Evolutionary conservation across 352 stramenopile genomes (phyloP).

Genomic region (Globisporangium barbulae): DNA sequence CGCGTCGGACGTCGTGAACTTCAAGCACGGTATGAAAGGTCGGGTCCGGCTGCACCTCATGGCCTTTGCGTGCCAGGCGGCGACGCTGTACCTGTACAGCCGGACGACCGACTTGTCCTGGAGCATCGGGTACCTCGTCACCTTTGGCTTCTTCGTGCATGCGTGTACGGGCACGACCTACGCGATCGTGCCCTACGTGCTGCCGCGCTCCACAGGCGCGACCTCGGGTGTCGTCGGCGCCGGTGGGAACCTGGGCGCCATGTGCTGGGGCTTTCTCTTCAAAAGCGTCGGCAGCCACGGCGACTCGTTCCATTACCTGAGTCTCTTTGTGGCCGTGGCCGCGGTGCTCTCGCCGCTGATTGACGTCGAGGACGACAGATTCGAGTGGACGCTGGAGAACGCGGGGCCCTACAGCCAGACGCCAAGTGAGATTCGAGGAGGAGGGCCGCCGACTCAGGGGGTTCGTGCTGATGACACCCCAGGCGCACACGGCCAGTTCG

Average conservation of each 20-base stretch:
- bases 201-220: constrained; percentile 34
- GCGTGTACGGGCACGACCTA: constrained; percentile 52
- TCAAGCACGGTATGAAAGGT: constrained; percentile 81
- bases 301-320: constrained; percentile 30
- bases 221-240: constrained; percentile 35
- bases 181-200: constrained; percentile 58
- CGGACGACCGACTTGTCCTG: constrained; percentile 31
- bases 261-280: constrained; percentile 44
- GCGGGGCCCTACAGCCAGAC: constrained; percentile 1
- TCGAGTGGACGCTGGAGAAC: constrained; percentile 1
- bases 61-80: constrained; percentile 68
- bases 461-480: background rate
- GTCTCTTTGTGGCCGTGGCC: constrained; percentile 21
- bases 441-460: background rate
- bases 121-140: constrained; percentile 71
- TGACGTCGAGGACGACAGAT: constrained; percentile 1
- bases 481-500: background rate
- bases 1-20: constrained; percentile 75
- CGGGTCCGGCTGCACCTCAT: constrained; percentile 76
- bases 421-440: background rate
- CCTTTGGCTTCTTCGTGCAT: constrained; percentile 88
- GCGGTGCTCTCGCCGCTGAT: constrained; percentile 10
- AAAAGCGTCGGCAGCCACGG: constrained; percentile 22
- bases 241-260: constrained; percentile 35
- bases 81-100: constrained; percentile 85